Evolutionary conservation across 176 grass and related monocot species (phyloP), one percentile per base, ranked within the genome.

Genomic region (Carex littledalei): DNA sequence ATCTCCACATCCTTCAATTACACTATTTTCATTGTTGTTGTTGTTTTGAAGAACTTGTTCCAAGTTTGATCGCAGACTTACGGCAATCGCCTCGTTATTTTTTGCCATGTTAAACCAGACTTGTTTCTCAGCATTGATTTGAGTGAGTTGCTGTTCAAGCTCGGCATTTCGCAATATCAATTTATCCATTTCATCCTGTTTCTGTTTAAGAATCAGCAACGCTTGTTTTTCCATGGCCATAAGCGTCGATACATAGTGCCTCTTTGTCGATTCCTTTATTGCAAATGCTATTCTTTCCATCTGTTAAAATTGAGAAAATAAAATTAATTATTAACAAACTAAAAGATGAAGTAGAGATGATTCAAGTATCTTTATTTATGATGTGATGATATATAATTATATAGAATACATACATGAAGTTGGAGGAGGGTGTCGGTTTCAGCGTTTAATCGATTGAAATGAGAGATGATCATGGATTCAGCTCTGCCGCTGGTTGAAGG

Each of bases 401-500:
- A 60, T 60, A 18, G n/a, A 53, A 7, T 3, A 50, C 16, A 18
- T 85, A 90, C 88, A 77, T 90, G 86, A 39, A 85, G 82, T 15
- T 88, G 89, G 29, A 97, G 34, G 16, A 93, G 24, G 29, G 86
- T 71, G 61, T 93, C 91, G 9, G 88, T 72, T 63, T 91, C 91
- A 0, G 61, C 34, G 20, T 43, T 90, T 13, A 91, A 84, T 21
- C 50, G 35, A 55, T 84, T 84, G 86, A 90, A 22, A 81, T 91
- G 82, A 1, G 29, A 82, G 34, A 65, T 24, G 1, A 68, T 10
- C 5, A 63, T 10, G 1, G 84, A 66, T 17, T 83, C 14, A 0
- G 61, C 54, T 3, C 94, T 84, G 0, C 94, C 94, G 22, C 94
- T 95, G 4, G 94, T 95, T 0, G 94, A 95, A 26, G 84, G 61